Percentiles rank a stretch among this genome's conserved stretches.
These are phyloP conservation scores for Neurospora sp. DNA, from an alignment of 495 filamentous ascomycete species.

Conservation along the genomic window DNA sequence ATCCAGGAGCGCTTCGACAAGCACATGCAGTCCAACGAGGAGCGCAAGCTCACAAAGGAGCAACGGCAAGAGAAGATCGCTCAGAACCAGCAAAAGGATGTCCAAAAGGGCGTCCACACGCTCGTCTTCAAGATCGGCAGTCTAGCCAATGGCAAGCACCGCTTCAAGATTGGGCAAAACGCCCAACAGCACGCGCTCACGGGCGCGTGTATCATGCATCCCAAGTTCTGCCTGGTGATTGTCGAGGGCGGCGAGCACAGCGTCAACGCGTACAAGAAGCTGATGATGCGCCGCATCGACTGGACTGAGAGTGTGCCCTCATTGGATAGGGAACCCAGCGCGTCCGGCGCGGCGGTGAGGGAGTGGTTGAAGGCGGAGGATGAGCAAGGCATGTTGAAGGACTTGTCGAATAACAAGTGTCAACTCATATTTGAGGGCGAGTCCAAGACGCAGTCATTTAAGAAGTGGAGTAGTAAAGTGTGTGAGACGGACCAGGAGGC, in stretches of 20 bases:
- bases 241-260: conserved; percentile 81
- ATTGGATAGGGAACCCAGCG: conserved; percentile 40
- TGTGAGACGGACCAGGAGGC: conserved; percentile 86
- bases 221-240: conserved; percentile 76
- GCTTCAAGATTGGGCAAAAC: conserved; percentile 86
- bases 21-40: conserved; percentile 72
- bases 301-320: conserved; percentile 85
- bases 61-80: conserved; percentile 77
- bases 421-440: conserved; percentile 80
- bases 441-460: conserved; percentile 64
- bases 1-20: conserved; percentile 72
- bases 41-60: conserved; percentile 85
- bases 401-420: conserved; percentile 70
- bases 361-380: conserved; percentile 70
- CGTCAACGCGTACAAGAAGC: conserved; percentile 67
- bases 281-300: conserved; percentile 86
- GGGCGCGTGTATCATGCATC: conserved; percentile 81
- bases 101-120: conserved; percentile 69
- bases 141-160: conserved; percentile 80
- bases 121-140: conserved; percentile 82
- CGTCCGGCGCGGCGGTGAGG: conserved; percentile 31
- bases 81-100: conserved; percentile 76
- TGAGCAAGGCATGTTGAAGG: conserved; percentile 68
- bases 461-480: conserved; percentile 72
- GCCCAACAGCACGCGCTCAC: conserved; percentile 79